Conservation (phyloP, 768 basidiomycete species). For the Scleroderma bovista region DNA sequence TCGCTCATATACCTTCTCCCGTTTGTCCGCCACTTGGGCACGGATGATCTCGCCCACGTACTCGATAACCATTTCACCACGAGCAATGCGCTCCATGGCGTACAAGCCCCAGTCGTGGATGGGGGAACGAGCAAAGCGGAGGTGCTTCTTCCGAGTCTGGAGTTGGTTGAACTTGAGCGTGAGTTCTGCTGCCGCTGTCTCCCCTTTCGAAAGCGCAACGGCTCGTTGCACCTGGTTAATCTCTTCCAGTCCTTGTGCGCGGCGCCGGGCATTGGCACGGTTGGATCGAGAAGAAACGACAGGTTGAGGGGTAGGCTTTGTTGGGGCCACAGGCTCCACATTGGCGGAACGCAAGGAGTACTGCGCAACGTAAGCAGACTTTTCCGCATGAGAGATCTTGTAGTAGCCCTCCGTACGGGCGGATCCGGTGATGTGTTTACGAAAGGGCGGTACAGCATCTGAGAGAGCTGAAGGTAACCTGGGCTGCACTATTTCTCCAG, state of each 20-base stretch:
- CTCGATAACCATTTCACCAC: conserved; percentile 99
- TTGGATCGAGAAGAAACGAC: conserved; percentile 81
- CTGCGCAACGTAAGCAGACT: conserved; percentile 88
- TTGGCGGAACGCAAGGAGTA: conserved; percentile 60
- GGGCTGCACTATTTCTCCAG: conserved; percentile 20
- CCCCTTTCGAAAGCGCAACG: conserved; percentile 69
- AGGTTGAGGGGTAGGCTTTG: conserved; percentile 44
- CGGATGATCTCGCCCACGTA: conserved; percentile 98
- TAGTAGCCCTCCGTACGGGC: conserved; percentile 94
- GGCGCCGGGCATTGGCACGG: conserved; percentile 85
- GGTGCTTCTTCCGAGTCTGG: conserved; percentile 95
- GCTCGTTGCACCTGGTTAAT: conserved; percentile 87
- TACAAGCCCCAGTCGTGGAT: conserved; percentile 99
- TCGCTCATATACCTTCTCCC: conserved; percentile 95
- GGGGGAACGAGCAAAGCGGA: conserved; percentile 89
- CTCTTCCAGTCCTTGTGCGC: conserved; percentile 90
- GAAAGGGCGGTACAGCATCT: conserved; percentile 48
- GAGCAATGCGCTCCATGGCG: conserved; percentile 91
- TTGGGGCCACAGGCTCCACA: conserved; percentile 36
- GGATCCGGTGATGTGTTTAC: conserved; percentile 77
- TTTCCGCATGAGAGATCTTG: conserved; percentile 88
- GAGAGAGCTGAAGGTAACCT: conserved; percentile 28
- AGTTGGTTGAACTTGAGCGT: conserved; percentile 98
- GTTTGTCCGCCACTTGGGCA: conserved; percentile 91
- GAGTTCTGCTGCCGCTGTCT: conserved; percentile 62